Evolutionary conservation across 2,329 filamentous ascomycete species (phyloP), one percentile per base, ranked within the genome.

Genomic region (Cordyceps javanica): DNA sequence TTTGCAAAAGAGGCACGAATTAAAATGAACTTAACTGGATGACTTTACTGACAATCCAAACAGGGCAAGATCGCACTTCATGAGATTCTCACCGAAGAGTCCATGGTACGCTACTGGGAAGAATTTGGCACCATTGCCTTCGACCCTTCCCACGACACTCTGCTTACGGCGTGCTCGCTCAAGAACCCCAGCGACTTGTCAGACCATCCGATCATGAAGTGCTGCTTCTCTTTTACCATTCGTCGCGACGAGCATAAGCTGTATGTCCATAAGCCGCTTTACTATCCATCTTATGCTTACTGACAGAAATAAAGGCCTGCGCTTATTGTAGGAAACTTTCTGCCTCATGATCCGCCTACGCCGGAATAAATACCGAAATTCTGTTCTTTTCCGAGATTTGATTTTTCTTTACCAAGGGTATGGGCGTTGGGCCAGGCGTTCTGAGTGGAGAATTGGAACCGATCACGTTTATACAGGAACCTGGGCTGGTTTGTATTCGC

Each of bases 71-170:
- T 97, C 62, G 90, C 94, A 13, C 82, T 99, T 49, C 94, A 99
- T 70, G 92, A 99, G 70, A 95, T 99, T 62, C 84, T 99, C 45
- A 91, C 91, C 2, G 94, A 99, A 75, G 91, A 96, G 61, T 95
- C 92, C 41, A 83, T 96, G 60, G 94, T 97, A 56, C 90, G 90
- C 66, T 99, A 99, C 68, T 99, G 94, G 94, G 94, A 99, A 73
- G 96, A 99, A 68, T 99, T 99, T 68, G 92, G 93, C 52, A 93
- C 91, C 5, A 97, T 99, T 66, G 95, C 94, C 10, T 99, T 99
- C 72, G 94, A 99, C 69, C 85, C 88, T 58, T 87, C 85, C 10
- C 94, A 97, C 69, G 96, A 99, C 70, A 95, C 93, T 23, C 90
- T 99, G 67, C 78, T 99, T 64, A 99, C 94, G 23, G 93, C 90